Conservation (phyloP, 176 grass and related monocot genomes). For the Zoysia pacifica region DNA sequence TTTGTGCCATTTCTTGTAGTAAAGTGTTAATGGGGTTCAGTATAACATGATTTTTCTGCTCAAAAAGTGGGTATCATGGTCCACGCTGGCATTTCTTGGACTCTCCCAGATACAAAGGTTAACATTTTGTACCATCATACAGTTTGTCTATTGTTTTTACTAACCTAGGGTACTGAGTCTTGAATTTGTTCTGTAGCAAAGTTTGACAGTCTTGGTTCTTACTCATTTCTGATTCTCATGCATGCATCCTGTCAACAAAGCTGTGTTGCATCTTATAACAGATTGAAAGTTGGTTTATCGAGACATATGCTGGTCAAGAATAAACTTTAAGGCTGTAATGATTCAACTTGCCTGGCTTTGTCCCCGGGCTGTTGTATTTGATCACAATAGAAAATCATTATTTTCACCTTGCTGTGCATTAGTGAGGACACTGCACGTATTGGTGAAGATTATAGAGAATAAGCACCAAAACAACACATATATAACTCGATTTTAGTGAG, state of each 20-base stretch:
- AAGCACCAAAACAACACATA: background rate
- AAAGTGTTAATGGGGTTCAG: background rate
- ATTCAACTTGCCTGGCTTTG: conserved; percentile 30
- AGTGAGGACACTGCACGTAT: conserved; percentile 3
- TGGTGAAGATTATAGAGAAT: background rate
- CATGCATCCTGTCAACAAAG: conserved; percentile 34
- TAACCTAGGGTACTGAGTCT: conserved; percentile 17
- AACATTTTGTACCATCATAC: conserved; percentile 13
- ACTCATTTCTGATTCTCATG: conserved; percentile 37
- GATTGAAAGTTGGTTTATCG: conserved; percentile 22
- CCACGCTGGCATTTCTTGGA: conserved; percentile 15
- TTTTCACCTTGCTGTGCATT: conserved; percentile 10
- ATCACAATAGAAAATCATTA: background rate
- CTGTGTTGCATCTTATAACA: conserved; percentile 18
- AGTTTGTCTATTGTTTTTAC: conserved; percentile 12
- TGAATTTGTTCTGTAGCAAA: background rate
- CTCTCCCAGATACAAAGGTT: background rate
- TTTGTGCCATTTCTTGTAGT: background rate
- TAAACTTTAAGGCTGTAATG: conserved; percentile 6
- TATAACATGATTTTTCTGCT: background rate
- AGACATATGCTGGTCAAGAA: conserved; percentile 14
- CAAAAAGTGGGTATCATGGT: conserved; percentile 7
- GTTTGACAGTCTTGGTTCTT: conserved; percentile 17
- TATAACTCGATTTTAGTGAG: background rate
- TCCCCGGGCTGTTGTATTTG: conserved; percentile 26